A percentile compares a stretch with the other conserved stretches of the same genome.
Conservation (phyloP, 371 early-diverging fungal species). For the Mucor piriformis region DNA sequence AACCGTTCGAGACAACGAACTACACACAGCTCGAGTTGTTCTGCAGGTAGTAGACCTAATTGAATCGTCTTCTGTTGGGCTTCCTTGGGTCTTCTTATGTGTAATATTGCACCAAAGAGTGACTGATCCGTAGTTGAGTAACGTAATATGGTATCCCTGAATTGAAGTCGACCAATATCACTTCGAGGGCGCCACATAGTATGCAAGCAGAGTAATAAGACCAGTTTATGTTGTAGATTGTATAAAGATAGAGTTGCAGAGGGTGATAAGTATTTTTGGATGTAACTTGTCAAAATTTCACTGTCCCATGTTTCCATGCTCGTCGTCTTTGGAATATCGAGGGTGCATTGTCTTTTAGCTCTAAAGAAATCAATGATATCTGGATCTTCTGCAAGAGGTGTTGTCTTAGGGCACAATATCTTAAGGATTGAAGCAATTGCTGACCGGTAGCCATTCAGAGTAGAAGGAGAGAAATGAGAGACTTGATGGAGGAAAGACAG, state of each 20-base stretch:
- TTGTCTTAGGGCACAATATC: too few species aligned
- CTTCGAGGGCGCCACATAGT: slow-evolving; percentile 27
- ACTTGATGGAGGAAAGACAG: too few species aligned
- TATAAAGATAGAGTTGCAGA: background rate
- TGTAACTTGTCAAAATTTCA: background rate
- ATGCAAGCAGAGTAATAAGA: slow-evolving; percentile 9
- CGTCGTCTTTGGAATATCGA: background rate
- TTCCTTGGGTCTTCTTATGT: slow-evolving; percentile 48
- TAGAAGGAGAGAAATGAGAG: too few species aligned
- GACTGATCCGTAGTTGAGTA: background rate
- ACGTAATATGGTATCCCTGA: slow-evolving; percentile 18
- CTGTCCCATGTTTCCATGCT: slow-evolving; percentile 4
- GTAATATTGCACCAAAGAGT: too few species aligned
- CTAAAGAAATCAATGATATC: background rate
- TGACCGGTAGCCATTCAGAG: too few species aligned
- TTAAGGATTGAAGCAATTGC: too few species aligned
- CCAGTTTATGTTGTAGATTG: slow-evolving; percentile 20
- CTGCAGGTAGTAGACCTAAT: background rate
- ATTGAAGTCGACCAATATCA: slow-evolving; percentile 20
- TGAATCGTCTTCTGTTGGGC: background rate
- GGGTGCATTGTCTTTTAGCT: background rate
- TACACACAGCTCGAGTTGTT: too few species aligned
- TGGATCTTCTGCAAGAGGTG: background rate
- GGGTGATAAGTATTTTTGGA: background rate
- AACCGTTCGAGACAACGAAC: too few species aligned